Evolutionary conservation across 495 filamentous ascomycete genomes (phyloP).

Genomic region (Aspergillus sclerotiicarbonarius): DNA sequence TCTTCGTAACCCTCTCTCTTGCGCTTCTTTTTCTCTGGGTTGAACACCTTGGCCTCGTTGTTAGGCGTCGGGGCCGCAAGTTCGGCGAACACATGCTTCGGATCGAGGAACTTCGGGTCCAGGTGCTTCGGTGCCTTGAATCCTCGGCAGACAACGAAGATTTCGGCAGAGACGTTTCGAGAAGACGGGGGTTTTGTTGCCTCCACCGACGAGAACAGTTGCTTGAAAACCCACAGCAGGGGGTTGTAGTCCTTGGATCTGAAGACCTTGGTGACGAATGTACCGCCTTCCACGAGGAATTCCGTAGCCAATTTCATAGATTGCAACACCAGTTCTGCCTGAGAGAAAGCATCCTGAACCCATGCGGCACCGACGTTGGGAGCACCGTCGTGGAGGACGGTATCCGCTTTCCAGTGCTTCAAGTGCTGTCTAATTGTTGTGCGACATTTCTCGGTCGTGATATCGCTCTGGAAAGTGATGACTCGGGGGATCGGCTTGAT

Average conservation of each 20-base stretch:
- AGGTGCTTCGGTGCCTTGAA: constrained; percentile 91
- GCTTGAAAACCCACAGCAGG: constrained; percentile 96
- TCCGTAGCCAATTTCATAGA: constrained; percentile 92
- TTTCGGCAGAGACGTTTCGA: constrained; percentile 93
- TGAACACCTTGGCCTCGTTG: constrained; percentile 96
- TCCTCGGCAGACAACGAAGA: constrained; percentile 94
- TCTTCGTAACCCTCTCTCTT: constrained; percentile 98
- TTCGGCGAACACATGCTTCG: constrained; percentile 90
- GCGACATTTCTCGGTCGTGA: constrained; percentile 94
- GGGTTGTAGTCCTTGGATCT: constrained; percentile 96
- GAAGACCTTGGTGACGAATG: constrained; percentile 98
- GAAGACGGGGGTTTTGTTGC: constrained; percentile 97
- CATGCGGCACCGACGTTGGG: constrained; percentile 97
- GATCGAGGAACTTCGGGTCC: constrained; percentile 90
- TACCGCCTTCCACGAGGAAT: constrained; percentile 85
- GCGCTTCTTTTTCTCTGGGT: constrained; percentile 93
- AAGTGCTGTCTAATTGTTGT: constrained; percentile 87
- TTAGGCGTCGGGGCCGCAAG: constrained; percentile 85
- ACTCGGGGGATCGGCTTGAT: constrained; percentile 94
- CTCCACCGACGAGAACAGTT: constrained; percentile 90
- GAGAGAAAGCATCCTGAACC: constrained; percentile 98
- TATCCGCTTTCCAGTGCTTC: constrained; percentile 97
- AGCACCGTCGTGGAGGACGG: constrained; percentile 96
- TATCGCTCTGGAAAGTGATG: constrained; percentile 96
- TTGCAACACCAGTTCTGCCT: constrained; percentile 91